Evolutionary conservation across 2,329 filamentous ascomycete species (phyloP).

Genomic region (Ceratocystis papillata): DNA sequence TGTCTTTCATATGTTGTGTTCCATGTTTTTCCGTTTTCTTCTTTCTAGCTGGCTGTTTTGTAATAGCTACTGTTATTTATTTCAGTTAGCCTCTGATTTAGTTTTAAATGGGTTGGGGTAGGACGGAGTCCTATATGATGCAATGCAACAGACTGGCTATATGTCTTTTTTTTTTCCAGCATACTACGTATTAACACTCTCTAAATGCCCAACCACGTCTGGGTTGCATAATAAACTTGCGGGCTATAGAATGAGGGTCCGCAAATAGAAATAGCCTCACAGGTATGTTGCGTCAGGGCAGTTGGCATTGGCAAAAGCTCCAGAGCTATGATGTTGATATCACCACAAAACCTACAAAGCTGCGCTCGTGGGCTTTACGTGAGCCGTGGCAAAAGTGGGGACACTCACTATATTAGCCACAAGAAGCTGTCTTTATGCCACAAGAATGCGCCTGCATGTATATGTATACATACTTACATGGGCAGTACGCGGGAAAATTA

Average conservation of each 20-base stretch:
- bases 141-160: neutral
- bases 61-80: neutral
- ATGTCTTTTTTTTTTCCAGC: neutral
- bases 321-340: slow-evolving; percentile 1
- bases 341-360: neutral
- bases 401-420: neutral
- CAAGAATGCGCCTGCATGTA: neutral
- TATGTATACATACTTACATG: neutral
- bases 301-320: slow-evolving; percentile 1
- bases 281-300: neutral
- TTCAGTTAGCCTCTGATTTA: too few species aligned
- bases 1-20: neutral
- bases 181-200: neutral
- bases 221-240: neutral
- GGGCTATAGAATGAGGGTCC: neutral
- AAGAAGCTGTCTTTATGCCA: neutral
- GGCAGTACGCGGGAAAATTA: neutral
- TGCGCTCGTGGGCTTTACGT: neutral
- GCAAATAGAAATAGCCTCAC: neutral
- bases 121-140: too few species aligned
- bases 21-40: neutral
- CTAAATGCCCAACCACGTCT: neutral
- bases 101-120: too few species aligned
- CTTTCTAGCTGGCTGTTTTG: neutral
- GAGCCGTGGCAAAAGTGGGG: neutral